Evolutionary conservation across 306 rosid species (phyloP).

Genomic region (Begonia loranthoides): DNA sequence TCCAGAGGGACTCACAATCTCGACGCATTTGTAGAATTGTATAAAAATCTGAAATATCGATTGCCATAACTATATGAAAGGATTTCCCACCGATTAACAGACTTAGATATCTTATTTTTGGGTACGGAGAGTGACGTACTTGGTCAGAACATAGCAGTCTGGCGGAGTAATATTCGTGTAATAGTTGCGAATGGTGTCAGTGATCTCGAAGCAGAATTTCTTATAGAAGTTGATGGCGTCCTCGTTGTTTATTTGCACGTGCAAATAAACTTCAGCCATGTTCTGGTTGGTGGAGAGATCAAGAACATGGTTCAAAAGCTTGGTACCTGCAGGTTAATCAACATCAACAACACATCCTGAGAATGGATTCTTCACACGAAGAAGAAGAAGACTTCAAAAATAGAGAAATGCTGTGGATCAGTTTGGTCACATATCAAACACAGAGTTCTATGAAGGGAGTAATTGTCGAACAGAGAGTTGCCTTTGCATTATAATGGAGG

Average conservation of each 20-base stretch:
- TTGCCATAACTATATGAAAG: too few relatives aligned
- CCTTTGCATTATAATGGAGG: too few relatives aligned
- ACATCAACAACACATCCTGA: not conserved
- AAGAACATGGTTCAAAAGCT: constrained; percentile 65
- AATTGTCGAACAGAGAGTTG: too few relatives aligned
- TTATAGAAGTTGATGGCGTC: constrained; percentile 92
- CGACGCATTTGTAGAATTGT: too few relatives aligned
- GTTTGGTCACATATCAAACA: too few relatives aligned
- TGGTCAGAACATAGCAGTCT: constrained; percentile 79
- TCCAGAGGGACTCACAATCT: too few relatives aligned
- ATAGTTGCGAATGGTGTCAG: constrained; percentile 87
- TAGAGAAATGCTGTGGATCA: too few relatives aligned
- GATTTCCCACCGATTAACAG: constrained; percentile 8
- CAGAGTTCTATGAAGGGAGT: too few relatives aligned
- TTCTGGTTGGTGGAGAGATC: constrained; percentile 69
- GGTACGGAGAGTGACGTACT: constrained; percentile 28
- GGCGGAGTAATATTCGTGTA: constrained; percentile 88
- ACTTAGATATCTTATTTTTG: constrained; percentile 43
- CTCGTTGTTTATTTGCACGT: constrained; percentile 80
- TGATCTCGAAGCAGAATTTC: constrained; percentile 91
- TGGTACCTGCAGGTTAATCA: constrained; percentile 52
- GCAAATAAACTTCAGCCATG: constrained; percentile 70
- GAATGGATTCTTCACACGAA: too few relatives aligned
- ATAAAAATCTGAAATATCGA: too few relatives aligned
- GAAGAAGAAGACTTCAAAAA: too few relatives aligned